phyloP scores from a whole-genome alignment of 1,139 yeast genomes.

The Taiozyma sp. region DNA sequence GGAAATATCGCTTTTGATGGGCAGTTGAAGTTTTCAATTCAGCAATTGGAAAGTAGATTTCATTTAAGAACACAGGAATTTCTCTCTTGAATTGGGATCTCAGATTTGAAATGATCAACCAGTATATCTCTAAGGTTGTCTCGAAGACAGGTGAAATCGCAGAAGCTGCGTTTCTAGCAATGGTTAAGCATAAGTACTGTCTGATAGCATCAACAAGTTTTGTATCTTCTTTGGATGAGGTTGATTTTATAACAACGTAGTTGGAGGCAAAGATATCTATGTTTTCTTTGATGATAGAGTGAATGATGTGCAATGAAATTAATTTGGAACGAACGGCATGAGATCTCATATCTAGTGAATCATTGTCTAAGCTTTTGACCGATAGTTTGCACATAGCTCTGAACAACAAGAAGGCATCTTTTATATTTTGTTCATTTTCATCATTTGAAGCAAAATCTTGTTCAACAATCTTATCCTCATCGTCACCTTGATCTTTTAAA shows the following conservation, averaged over 20 bases:
- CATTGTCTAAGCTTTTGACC: conserved; percentile 72
- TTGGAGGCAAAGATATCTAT: conserved; percentile 74
- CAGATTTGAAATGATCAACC: conserved; percentile 79
- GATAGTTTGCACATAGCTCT: conserved; percentile 94
- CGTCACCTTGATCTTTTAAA: conserved; percentile 51
- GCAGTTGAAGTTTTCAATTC: conserved; percentile 89
- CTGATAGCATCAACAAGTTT: conserved; percentile 74
- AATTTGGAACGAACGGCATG: conserved; percentile 90
- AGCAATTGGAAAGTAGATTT: conserved; percentile 89
- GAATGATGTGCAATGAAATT: conserved; percentile 81
- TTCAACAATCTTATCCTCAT: conserved; percentile 47
- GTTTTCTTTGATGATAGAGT: conserved; percentile 79
- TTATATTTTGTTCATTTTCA: conserved; percentile 65
- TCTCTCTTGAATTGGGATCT: conserved; percentile 87
- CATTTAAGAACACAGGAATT: conserved; percentile 89
- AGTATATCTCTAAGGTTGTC: conserved; percentile 85
- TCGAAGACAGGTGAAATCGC: conserved; percentile 91
- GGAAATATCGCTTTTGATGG: conserved; percentile 85
- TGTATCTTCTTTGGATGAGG: conserved; percentile 53
- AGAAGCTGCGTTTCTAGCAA: conserved; percentile 91
- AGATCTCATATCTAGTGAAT: conserved; percentile 75
- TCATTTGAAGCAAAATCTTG: conserved; percentile 38
- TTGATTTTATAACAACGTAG: conserved; percentile 53
- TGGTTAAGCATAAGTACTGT: conserved; percentile 74
- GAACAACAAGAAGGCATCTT: conserved; percentile 89